Conservation (phyloP, 495 filamentous ascomycete genomes). For the Cladorrhinum samala region DNA sequence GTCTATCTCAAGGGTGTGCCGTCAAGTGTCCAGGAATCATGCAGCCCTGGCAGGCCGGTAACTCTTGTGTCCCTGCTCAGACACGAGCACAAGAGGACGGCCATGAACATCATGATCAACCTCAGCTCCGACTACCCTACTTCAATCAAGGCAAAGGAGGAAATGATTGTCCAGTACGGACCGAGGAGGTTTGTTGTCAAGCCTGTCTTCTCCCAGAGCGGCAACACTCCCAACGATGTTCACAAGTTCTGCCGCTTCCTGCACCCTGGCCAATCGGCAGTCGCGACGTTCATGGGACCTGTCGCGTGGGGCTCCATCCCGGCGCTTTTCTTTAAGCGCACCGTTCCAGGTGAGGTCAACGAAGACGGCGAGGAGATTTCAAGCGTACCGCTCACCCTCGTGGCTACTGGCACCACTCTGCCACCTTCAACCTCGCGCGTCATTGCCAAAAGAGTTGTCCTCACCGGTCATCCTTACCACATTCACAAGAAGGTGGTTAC, state of each 20-base stretch:
- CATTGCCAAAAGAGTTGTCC: conserved; percentile 86
- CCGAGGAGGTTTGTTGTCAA: conserved; percentile 80
- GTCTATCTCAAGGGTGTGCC: conserved; percentile 74
- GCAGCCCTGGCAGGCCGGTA: conserved; percentile 53
- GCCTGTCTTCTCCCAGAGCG: conserved; percentile 77
- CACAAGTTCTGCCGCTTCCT: conserved; percentile 95
- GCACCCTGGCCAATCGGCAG: conserved; percentile 82
- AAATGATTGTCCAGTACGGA: conserved; percentile 83
- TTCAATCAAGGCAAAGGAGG: conserved; percentile 82
- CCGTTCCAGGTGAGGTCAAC: conserved; percentile 22
- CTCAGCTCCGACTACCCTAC: conserved; percentile 62
- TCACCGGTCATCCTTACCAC: conserved; percentile 95
- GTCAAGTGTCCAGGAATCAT: conserved; percentile 45
- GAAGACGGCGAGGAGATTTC: conserved; percentile 23
- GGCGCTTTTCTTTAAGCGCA: conserved; percentile 72
- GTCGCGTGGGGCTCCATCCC: conserved; percentile 90
- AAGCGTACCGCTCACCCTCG: conserved; percentile 51
- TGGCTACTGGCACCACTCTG: conserved; percentile 80
- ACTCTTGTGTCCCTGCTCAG: conserved; percentile 77
- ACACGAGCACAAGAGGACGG: conserved; percentile 90
- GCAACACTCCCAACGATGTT: conserved; percentile 86
- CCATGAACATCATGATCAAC: conserved; percentile 78
- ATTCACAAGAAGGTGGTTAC: conserved; percentile 97
- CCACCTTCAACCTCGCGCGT: conserved; percentile 73
- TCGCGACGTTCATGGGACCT: conserved; percentile 85